Percentiles rank a stretch among this genome's conserved stretches.
Conservation (phyloP, 2,329 filamentous ascomycete species). For the Pseudogymnoascus sp. region DNA sequence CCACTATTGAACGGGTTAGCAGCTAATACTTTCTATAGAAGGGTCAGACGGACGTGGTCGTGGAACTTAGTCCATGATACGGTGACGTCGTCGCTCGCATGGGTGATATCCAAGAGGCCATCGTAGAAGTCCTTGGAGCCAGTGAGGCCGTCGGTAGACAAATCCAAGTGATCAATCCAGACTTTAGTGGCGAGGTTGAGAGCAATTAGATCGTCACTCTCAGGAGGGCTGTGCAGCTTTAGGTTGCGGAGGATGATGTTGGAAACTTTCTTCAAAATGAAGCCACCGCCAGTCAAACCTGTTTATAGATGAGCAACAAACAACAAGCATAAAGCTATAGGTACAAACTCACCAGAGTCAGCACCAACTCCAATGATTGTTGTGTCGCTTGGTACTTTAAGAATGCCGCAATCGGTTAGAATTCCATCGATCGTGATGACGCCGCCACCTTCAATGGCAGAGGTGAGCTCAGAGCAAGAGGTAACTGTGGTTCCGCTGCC, state of each 20-base stretch:
- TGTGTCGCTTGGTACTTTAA: conserved; percentile 32
- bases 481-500: conserved; percentile 40
- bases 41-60: conserved; percentile 36
- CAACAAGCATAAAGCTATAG: background rate
- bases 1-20: conserved; percentile 28
- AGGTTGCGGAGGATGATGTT: conserved; percentile 53
- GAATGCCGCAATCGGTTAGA: conserved; percentile 15
- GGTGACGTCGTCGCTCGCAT: conserved; percentile 54
- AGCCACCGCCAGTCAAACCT: conserved; percentile 38
- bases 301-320: background rate
- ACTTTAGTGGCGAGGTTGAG: conserved; percentile 45
- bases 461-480: conserved; percentile 33
- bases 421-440: conserved; percentile 38
- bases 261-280: conserved; percentile 36
- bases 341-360: conserved; percentile 19
- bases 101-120: conserved; percentile 55
- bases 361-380: conserved; percentile 41
- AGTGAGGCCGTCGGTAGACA: conserved; percentile 47
- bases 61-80: conserved; percentile 44
- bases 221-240: conserved; percentile 38
- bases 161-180: conserved; percentile 62
- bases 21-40: background rate
- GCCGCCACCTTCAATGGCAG: conserved; percentile 36
- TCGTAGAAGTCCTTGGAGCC: conserved; percentile 65
- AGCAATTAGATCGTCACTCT: conserved; percentile 42